Conservation (phyloP, 257 asterid genomes). For the Nicotiana noctiflora region DNA sequence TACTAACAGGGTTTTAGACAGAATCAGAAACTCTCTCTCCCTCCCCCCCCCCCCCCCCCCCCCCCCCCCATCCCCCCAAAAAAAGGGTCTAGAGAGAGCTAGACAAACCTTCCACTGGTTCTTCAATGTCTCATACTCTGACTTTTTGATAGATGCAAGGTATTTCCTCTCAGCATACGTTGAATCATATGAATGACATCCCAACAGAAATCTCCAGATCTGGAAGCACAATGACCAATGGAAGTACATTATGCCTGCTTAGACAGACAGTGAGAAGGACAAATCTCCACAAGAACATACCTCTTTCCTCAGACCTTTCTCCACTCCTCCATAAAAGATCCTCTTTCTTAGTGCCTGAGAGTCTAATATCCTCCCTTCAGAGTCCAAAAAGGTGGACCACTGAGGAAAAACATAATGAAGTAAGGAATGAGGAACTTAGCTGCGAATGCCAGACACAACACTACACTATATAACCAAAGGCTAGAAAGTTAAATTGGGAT, state of each 20-base stretch:
- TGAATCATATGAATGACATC: slow-evolving; percentile 70
- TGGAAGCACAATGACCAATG: slow-evolving; percentile 22
- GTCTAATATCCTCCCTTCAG: slow-evolving; percentile 78
- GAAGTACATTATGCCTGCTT: neutral
- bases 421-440: neutral
- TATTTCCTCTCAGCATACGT: slow-evolving; percentile 91
- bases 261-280: neutral
- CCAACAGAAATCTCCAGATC: slow-evolving; percentile 89
- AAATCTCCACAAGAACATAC: slow-evolving; percentile 27
- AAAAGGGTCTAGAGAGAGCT: slow-evolving; percentile 4
- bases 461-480: neutral
- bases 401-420: slow-evolving; percentile 27
- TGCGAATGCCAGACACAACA: neutral
- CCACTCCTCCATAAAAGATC: slow-evolving; percentile 90
- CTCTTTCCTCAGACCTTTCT: slow-evolving; percentile 70
- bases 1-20: slow-evolving; percentile 1
- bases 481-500: neutral
- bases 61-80: too few relatives aligned
- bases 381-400: slow-evolving; percentile 88
- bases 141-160: slow-evolving; percentile 56
- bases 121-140: slow-evolving; percentile 78
- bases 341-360: slow-evolving; percentile 60
- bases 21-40: neutral
- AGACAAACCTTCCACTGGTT: slow-evolving; percentile 88
- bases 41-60: too few relatives aligned